Evolutionary conservation across 441 rosid genomes (phyloP).

Genomic region (Euphorbia corollata): DNA sequence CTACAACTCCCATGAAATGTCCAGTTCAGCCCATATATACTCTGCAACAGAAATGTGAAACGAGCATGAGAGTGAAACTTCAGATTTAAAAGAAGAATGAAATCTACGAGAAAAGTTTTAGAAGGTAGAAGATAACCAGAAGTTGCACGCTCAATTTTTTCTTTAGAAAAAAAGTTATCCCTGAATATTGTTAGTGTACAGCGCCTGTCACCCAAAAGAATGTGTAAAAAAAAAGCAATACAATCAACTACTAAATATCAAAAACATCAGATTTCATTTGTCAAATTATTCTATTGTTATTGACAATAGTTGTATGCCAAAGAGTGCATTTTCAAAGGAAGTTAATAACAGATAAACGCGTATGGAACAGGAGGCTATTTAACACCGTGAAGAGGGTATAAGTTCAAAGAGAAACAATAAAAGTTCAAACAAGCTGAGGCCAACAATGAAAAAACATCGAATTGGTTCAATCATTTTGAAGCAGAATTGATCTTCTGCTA

Average conservation of each 20-base stretch:
- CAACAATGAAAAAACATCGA: neutral
- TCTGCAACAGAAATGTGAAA: slow-evolving; percentile 14
- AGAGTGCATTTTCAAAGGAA: neutral
- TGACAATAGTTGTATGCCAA: neutral
- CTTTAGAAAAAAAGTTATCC: neutral
- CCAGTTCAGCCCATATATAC: slow-evolving; percentile 64
- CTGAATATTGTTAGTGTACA: neutral
- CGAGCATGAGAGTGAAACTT: neutral
- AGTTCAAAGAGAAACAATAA: neutral
- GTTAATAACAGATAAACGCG: neutral
- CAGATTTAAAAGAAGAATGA: neutral
- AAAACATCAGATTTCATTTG: neutral
- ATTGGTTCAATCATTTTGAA: neutral
- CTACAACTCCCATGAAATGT: slow-evolving; percentile 77
- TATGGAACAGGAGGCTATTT: neutral
- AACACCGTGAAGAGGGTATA: neutral
- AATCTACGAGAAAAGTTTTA: neutral
- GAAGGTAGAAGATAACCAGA: neutral
- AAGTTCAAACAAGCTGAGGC: neutral
- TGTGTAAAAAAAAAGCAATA: neutral
- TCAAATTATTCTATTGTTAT: neutral
- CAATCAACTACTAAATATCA: neutral
- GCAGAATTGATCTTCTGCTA: neutral
- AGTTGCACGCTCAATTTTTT: neutral
- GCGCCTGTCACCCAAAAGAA: neutral